Conservation (phyloP, 306 rosid species). For the Bauhinia variegata region DNA sequence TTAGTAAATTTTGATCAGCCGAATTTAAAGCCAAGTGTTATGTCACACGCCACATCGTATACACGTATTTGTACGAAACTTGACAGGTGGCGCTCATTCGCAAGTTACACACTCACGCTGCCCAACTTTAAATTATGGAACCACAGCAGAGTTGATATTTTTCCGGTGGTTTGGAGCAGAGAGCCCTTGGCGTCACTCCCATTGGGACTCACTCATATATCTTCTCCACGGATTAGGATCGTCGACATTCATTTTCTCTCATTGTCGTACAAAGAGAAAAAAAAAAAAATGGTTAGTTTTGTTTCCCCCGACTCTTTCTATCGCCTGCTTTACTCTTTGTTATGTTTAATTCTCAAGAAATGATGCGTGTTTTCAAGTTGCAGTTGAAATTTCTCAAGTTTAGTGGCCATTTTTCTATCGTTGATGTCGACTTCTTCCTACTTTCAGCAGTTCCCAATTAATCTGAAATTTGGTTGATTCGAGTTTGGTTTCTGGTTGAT, state of each 20-base stretch:
- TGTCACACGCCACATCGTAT: neutral
- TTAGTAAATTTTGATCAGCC: neutral
- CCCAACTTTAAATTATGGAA: constrained; percentile 13
- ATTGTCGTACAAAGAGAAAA: neutral
- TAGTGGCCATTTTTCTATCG: neutral
- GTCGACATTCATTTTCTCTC: no score
- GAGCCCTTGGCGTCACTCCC: constrained; percentile 18
- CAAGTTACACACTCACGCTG: constrained; percentile 19
- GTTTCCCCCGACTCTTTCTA: no score
- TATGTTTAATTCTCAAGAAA: no score
- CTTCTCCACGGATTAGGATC: no score
- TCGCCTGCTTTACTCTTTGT: neutral
- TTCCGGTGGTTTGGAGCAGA: neutral
- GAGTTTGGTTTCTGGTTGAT: constrained; percentile 34
- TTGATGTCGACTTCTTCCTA: neutral
- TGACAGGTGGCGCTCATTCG: constrained; percentile 39
- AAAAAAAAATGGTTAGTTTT: constrained; percentile 43
- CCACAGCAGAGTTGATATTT: neutral
- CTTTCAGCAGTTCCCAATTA: constrained; percentile 25
- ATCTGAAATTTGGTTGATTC: neutral
- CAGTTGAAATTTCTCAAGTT: neutral
- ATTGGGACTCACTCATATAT: no score
- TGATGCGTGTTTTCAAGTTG: neutral
- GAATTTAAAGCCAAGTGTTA: constrained; percentile 20
- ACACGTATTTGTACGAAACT: constrained; percentile 24